Percentiles rank a stretch among this genome's conserved stretches.
phyloP scores from a whole-genome alignment of 768 basidiomycete species.

The Hydnomerulius pinastri region DNA sequence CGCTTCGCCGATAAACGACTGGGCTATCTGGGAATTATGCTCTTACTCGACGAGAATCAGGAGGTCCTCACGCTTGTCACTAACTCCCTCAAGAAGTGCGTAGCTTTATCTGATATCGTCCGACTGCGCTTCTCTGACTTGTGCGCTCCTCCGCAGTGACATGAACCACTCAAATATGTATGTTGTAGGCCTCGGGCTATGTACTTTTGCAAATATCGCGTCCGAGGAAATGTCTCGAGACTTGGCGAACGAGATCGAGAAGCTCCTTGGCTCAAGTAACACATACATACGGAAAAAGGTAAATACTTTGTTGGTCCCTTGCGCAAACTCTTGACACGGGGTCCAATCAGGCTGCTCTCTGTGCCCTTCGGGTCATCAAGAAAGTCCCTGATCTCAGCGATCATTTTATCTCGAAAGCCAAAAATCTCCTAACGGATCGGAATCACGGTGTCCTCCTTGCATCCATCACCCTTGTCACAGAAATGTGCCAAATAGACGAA shows the following conservation, averaged over 20 bases:
- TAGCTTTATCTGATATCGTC: conserved; percentile 8
- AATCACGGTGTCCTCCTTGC: conserved; percentile 96
- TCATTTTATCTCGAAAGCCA: conserved; percentile 87
- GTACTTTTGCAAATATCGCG: conserved; percentile 98
- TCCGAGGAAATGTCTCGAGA: conserved; percentile 99
- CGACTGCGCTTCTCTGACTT: conserved; percentile 9
- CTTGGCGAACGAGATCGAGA: conserved; percentile 96
- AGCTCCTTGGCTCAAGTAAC: conserved; percentile 94
- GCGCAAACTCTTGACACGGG: neutral
- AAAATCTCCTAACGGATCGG: conserved; percentile 88
- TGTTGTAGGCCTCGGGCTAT: conserved; percentile 93
- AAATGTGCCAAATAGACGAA: conserved; percentile 86
- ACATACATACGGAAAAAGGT: conserved; percentile 99
- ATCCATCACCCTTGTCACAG: conserved; percentile 92
- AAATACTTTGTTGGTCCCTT: conserved; percentile 2
- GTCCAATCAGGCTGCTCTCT: conserved; percentile 80
- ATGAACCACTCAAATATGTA: conserved; percentile 99
- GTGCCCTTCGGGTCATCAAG: conserved; percentile 90
- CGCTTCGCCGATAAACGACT: conserved; percentile 95
- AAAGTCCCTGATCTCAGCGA: conserved; percentile 95
- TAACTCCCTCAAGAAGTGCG: conserved; percentile 96
- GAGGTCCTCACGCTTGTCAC: conserved; percentile 97
- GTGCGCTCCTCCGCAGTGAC: conserved; percentile 60
- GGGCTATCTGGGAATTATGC: conserved; percentile 97
- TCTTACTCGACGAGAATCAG: conserved; percentile 95